Conservation (phyloP, 1,284 basidiomycete genomes). For the Thelephora terrestris region DNA sequence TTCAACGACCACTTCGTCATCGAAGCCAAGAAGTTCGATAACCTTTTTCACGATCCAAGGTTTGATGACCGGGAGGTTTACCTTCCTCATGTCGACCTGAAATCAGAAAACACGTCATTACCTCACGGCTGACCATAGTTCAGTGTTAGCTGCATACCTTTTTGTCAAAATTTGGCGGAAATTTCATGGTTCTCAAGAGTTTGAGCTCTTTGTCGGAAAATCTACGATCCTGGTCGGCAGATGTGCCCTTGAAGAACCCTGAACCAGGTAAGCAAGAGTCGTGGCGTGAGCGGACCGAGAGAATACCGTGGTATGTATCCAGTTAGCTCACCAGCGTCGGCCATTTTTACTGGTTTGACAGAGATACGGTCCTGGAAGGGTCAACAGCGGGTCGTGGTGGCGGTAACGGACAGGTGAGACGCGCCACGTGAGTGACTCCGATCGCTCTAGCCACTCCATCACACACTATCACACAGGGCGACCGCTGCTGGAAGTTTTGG, state of each 20-base stretch:
- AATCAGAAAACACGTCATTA: neutral
- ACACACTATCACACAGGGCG: no score
- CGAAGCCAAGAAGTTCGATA: conserved; percentile 82
- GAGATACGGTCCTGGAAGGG: no score
- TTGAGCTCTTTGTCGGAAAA: conserved; percentile 95
- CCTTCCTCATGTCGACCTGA: conserved; percentile 91
- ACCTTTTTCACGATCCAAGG: conserved; percentile 94
- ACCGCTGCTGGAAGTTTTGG: no score
- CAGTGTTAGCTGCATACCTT: conserved; percentile 42
- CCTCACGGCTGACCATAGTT: neutral
- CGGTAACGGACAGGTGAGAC: no score
- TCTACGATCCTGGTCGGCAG: conserved; percentile 76
- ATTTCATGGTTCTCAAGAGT: conserved; percentile 82
- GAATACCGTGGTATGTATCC: neutral
- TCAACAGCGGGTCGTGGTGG: no score
- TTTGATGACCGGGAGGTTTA: conserved; percentile 80
- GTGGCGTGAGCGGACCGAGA: neutral
- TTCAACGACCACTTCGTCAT: conserved; percentile 95
- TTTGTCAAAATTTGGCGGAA: conserved; percentile 81
- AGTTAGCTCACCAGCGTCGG: conserved; percentile 1
- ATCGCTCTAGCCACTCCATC: no score
- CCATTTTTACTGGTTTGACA: neutral
- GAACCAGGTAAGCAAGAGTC: conserved; percentile 5
- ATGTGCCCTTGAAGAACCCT: conserved; percentile 85
- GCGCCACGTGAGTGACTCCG: no score